Conservation (phyloP, 2,329 filamentous ascomycete species). For the Setomelanomma holmii region DNA sequence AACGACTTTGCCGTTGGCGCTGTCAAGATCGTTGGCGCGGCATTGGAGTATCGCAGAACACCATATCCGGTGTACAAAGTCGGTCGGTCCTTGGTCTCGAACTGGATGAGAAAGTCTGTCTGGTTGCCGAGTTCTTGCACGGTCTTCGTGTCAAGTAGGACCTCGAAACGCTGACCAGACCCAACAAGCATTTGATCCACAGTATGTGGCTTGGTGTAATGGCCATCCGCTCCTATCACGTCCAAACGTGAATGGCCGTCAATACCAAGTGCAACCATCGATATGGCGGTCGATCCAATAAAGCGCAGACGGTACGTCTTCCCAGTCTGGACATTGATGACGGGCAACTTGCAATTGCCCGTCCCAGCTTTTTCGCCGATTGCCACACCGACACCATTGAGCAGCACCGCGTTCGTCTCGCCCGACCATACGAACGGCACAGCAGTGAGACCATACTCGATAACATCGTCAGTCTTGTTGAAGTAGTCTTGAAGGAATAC, state of each 20-base stretch:
- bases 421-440: conserved; percentile 65
- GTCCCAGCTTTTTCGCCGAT: conserved; percentile 46
- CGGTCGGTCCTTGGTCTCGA: conserved; percentile 60
- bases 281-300: conserved; percentile 64
- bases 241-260: conserved; percentile 63
- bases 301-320: conserved; percentile 69
- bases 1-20: conserved; percentile 34
- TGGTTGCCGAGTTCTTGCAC: conserved; percentile 52
- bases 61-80: conserved; percentile 57
- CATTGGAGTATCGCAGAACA: conserved; percentile 50
- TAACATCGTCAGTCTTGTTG: conserved; percentile 58
- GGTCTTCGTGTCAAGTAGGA: conserved; percentile 62
- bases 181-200: conserved; percentile 63
- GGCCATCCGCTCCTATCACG: conserved; percentile 66
- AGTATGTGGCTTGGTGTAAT: conserved; percentile 58
- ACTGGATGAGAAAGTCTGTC: conserved; percentile 54
- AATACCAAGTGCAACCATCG: conserved; percentile 62
- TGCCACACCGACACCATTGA: conserved; percentile 64
- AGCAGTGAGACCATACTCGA: conserved; percentile 59
- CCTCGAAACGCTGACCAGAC: conserved; percentile 67
- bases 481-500: conserved; percentile 66
- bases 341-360: conserved; percentile 53
- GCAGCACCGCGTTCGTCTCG: conserved; percentile 63
- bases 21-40: conserved; percentile 6
- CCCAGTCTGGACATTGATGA: conserved; percentile 66